Percentiles rank a stretch among this genome's conserved stretches.
Conservation (phyloP, 352 stramenopile species). For the Thraustotheca clavata region DNA sequence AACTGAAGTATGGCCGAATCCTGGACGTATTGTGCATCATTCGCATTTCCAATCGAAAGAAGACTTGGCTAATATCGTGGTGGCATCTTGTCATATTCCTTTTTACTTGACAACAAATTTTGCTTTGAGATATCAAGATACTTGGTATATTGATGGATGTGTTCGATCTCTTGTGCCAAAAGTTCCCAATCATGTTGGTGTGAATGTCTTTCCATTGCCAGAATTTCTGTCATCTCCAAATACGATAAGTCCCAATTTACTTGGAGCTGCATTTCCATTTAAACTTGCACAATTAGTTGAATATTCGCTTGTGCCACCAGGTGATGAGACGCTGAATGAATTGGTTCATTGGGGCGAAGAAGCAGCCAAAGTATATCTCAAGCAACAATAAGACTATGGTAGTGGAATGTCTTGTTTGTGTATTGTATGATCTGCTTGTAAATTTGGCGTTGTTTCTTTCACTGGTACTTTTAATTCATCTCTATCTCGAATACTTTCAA, state of each 20-base stretch:
- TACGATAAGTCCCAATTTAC: constrained; percentile 64
- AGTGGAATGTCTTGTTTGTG: too few species aligned
- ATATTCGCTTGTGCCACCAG: constrained; percentile 50
- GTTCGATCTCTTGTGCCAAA: constrained; percentile 61
- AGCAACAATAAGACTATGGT: too few species aligned
- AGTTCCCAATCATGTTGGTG: constrained; percentile 50
- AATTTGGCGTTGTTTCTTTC: too few species aligned
- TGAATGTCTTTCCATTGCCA: constrained; percentile 56
- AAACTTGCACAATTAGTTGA: constrained; percentile 42
- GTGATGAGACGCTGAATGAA: constrained; percentile 46
- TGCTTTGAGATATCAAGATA: constrained; percentile 42
- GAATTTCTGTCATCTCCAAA: constrained; percentile 52
- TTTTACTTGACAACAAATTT: constrained; percentile 56
- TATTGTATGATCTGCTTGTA: too few species aligned
- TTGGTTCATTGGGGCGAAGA: constrained; percentile 51
- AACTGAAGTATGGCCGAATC: constrained; percentile 53
- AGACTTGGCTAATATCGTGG: constrained; percentile 51
- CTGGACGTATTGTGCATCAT: constrained; percentile 36
- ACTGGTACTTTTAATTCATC: too few species aligned
- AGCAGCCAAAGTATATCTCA: background rate
- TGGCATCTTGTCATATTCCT: constrained; percentile 70
- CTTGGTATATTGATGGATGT: constrained; percentile 62
- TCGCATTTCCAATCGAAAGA: constrained; percentile 48
- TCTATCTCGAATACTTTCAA: background rate
- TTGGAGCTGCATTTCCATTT: constrained; percentile 44